Conservation (phyloP, 2,329 filamentous ascomycete genomes). For the Claviceps sp. region DNA sequence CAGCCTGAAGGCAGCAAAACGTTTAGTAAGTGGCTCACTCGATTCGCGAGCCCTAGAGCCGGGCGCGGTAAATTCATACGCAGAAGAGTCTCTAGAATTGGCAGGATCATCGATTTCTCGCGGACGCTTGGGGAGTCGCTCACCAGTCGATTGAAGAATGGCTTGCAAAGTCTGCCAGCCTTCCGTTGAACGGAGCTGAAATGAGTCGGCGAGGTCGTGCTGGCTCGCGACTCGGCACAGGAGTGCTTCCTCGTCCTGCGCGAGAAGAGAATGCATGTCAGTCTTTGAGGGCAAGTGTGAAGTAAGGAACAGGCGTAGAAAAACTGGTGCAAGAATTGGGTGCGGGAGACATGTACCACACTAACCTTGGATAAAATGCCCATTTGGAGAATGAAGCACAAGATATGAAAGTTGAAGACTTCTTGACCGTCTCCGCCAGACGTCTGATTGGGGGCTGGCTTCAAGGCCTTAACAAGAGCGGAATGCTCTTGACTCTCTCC, state of each 20-base stretch:
- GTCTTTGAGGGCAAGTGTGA: not conserved
- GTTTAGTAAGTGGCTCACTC: conserved; percentile 49
- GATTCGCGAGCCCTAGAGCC: conserved; percentile 15
- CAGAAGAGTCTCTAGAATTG: conserved; percentile 11
- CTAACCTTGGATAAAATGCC: conserved; percentile 74
- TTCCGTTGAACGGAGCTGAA: conserved; percentile 71
- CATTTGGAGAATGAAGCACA: conserved; percentile 75
- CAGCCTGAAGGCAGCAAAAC: conserved; percentile 53
- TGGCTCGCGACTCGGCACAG: conserved; percentile 73
- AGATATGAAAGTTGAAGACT: conserved; percentile 85
- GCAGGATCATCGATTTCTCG: conserved; percentile 25
- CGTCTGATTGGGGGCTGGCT: conserved; percentile 45
- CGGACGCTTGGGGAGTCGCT: conserved; percentile 73
- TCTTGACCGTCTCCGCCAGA: conserved; percentile 48
- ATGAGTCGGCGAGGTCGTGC: conserved; percentile 67
- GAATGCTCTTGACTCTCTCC: conserved; percentile 74
- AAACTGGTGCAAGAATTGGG: not conserved
- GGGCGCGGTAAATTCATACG: conserved; percentile 8
- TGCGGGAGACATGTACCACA: conserved; percentile 5
- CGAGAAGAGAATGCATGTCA: not conserved
- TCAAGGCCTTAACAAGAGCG: conserved; percentile 54
- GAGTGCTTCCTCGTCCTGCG: conserved; percentile 74
- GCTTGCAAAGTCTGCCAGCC: conserved; percentile 91
- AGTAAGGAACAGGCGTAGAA: not conserved
- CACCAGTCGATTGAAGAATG: conserved; percentile 94